phyloP scores from a whole-genome alignment of 2,329 filamentous ascomycete genomes.

The Beauveria pseudobassiana region DNA sequence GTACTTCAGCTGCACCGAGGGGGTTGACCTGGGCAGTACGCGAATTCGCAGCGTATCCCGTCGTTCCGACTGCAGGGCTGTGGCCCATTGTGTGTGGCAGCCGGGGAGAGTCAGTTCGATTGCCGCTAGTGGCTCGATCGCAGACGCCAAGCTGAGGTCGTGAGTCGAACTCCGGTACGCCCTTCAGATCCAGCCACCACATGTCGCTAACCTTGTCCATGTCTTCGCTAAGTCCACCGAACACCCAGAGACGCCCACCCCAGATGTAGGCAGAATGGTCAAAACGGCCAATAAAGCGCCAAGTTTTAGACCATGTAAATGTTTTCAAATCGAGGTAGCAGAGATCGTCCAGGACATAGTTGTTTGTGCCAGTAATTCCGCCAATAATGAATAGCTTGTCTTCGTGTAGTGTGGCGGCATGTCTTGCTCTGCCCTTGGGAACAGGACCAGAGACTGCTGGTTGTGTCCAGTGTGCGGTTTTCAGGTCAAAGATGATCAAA shows the following conservation, averaged over 20 bases:
- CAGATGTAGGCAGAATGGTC: constrained; percentile 95
- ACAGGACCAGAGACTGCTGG: constrained; percentile 77
- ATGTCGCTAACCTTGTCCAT: constrained; percentile 96
- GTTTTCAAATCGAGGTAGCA: constrained; percentile 96
- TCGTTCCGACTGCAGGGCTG: constrained; percentile 46
- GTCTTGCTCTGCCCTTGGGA: constrained; percentile 83
- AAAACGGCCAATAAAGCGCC: constrained; percentile 91
- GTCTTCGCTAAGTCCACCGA: constrained; percentile 87
- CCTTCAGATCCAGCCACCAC: constrained; percentile 95
- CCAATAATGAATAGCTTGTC: constrained; percentile 95
- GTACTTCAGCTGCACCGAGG: constrained; percentile 63
- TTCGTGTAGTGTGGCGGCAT: constrained; percentile 89
- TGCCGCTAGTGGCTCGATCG: constrained; percentile 37
- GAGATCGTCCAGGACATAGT: constrained; percentile 88
- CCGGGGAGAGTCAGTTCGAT: constrained; percentile 43
- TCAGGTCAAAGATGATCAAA: constrained; percentile 90
- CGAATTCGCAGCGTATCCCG: constrained; percentile 61
- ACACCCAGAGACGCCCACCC: constrained; percentile 88
- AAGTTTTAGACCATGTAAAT: constrained; percentile 93
- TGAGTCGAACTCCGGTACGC: constrained; percentile 75
- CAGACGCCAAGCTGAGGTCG: constrained; percentile 49
- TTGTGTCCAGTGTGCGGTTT: constrained; percentile 91
- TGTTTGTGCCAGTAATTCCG: constrained; percentile 90
- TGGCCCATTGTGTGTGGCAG: constrained; percentile 43
- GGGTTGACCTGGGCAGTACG: constrained; percentile 59